These are phyloP conservation scores for Albizia julibrissin DNA, from an alignment of 306 rosid species.

Conservation along the genomic window DNA sequence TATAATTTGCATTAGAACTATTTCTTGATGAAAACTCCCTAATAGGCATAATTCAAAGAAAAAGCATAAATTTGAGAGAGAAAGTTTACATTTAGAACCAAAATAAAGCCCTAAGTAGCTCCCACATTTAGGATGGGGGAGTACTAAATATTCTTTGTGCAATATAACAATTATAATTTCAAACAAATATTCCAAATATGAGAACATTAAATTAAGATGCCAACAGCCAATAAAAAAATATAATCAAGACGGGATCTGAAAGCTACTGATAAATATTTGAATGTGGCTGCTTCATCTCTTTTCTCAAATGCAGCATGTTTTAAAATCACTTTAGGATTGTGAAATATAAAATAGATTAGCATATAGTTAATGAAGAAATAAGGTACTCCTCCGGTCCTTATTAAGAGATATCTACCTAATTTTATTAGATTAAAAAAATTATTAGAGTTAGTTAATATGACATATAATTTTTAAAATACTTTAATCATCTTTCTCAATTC, in stretches of 20 bases:
- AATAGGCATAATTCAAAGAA: too few relatives aligned
- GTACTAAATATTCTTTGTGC: not conserved
- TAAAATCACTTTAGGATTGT: not conserved
- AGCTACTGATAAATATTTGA: not conserved
- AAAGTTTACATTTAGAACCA: too few relatives aligned
- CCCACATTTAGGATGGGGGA: not conserved
- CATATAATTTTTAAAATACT: too few relatives aligned
- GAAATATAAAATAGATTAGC: not conserved
- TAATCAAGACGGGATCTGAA: not conserved
- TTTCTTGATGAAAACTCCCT: too few relatives aligned
- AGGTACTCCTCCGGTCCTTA: not conserved
- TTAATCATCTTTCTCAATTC: too few relatives aligned
- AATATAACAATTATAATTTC: not conserved
- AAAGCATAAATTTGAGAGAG: too few relatives aligned
- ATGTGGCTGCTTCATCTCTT: not conserved
- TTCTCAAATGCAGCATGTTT: not conserved
- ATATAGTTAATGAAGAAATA: not conserved
- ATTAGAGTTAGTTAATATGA: too few relatives aligned
- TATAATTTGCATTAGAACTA: too few relatives aligned
- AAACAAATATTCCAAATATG: not conserved
- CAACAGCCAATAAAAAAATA: not conserved
- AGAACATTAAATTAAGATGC: not conserved
- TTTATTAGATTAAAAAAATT: too few relatives aligned
- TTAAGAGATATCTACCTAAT: too few relatives aligned
- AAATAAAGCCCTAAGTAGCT: not conserved